These are phyloP conservation scores for Ceratobasidium sp. DNA, from an alignment of 1,284 basidiomycete species.

Conservation along the genomic window DNA sequence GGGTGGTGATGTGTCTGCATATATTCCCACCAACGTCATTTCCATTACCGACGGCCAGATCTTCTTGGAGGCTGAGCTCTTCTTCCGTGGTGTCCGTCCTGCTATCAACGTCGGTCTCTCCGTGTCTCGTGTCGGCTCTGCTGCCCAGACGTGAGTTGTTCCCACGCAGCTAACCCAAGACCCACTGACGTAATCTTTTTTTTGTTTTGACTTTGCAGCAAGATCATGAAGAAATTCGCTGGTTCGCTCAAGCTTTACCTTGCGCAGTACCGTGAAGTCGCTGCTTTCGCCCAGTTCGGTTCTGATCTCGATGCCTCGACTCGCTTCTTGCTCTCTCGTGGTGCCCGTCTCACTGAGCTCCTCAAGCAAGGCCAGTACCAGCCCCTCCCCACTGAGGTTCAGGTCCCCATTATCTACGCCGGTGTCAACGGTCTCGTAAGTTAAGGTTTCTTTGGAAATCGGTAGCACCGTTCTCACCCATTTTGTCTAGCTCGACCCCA, in stretches of 20 bases:
- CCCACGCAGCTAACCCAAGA: not conserved
- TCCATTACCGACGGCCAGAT: slow-evolving; percentile 99
- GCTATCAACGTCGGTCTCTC: slow-evolving; percentile 99
- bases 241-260: slow-evolving; percentile 99
- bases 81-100: slow-evolving; percentile 99
- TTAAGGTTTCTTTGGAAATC: slow-evolving; percentile 45
- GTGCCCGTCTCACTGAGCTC: slow-evolving; percentile 97
- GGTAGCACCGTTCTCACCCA: slow-evolving; percentile 23
- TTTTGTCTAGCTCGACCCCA: slow-evolving; percentile 76
- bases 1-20: slow-evolving; percentile 99
- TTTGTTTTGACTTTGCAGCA: slow-evolving; percentile 63
- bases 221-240: slow-evolving; percentile 99
- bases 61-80: slow-evolving; percentile 99
- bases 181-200: slow-evolving; percentile 31
- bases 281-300: slow-evolving; percentile 99
- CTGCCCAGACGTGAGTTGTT: slow-evolving; percentile 89
- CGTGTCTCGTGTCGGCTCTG: slow-evolving; percentile 99
- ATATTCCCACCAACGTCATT: slow-evolving; percentile 88
- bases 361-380: slow-evolving; percentile 99
- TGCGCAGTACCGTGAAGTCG: slow-evolving; percentile 99
- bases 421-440: slow-evolving; percentile 97
- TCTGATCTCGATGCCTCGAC: slow-evolving; percentile 99
- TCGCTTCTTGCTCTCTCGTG: slow-evolving; percentile 95
- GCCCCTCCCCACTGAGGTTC: slow-evolving; percentile 90
- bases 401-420: slow-evolving; percentile 98